A percentile compares a stretch with the other conserved stretches of the same genome.
These are phyloP conservation scores for Barnettozyma sucrosica DNA, from an alignment of 805 yeast species.

Conservation along the genomic window DNA sequence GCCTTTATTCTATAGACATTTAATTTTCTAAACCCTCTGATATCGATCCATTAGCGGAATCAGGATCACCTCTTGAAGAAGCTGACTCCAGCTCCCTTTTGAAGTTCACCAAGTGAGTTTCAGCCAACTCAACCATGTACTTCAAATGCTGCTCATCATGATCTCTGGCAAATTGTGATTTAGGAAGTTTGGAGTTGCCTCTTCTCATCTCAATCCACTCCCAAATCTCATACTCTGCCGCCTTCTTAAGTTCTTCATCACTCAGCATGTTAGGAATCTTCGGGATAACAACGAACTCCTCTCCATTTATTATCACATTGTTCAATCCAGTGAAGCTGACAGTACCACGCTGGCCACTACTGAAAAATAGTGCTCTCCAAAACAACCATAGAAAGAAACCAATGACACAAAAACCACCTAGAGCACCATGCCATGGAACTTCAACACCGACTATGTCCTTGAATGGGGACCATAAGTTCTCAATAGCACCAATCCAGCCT, in stretches of 20 bases:
- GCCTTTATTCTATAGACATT: not conserved
- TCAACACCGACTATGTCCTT: not conserved
- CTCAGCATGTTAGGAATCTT: conserved; percentile 9
- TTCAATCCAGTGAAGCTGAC: conserved; percentile 4
- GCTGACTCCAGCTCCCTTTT: conserved; percentile 3
- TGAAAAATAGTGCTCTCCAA: not conserved
- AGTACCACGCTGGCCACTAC: not conserved
- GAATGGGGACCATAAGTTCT: not conserved
- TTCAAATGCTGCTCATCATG: conserved; percentile 21
- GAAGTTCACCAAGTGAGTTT: conserved; percentile 14
- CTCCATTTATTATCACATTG: conserved; percentile 21
- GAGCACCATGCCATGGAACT: not conserved
- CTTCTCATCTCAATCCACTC: conserved; percentile 24
- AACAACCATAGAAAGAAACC: not conserved
- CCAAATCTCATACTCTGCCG: conserved; percentile 25
- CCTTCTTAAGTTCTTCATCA: conserved; percentile 1
- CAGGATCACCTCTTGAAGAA: not conserved
- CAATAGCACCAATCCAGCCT: not conserved
- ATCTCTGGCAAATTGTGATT: conserved; percentile 4
- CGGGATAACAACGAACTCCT: conserved; percentile 21
- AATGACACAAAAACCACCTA: not conserved
- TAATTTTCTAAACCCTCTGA: not conserved
- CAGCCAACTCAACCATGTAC: conserved; percentile 22
- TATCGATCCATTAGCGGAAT: not conserved
- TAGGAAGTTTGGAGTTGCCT: not conserved